A percentile compares a stretch with the other conserved stretches of the same genome.
Evolutionary conservation across 352 stramenopile genomes (phyloP).

Genomic region (Paralagenidium karlingii): DNA sequence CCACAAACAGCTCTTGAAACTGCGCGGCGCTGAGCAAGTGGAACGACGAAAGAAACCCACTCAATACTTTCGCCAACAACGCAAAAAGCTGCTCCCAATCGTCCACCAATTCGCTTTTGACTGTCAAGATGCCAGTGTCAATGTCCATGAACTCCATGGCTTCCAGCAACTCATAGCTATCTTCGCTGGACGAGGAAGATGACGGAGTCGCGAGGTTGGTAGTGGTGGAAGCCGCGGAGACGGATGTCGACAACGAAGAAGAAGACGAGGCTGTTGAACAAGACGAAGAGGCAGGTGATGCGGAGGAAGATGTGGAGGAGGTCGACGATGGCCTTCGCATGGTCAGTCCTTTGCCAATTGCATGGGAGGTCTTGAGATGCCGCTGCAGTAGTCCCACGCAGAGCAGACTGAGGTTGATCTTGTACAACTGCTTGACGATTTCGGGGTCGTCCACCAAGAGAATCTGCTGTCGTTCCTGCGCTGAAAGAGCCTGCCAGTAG

Average conservation of each 20-base stretch:
- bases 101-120: slow-evolving; percentile 77
- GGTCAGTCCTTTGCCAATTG: no score
- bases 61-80: slow-evolving; percentile 46
- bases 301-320: no score
- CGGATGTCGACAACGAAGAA: no score
- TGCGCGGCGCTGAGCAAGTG: slow-evolving; percentile 48
- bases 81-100: slow-evolving; percentile 44
- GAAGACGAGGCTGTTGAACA: no score
- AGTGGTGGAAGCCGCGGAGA: no score
- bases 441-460: slow-evolving; percentile 71
- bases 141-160: slow-evolving; percentile 86
- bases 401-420: slow-evolving; percentile 73
- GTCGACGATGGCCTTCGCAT: no score
- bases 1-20: slow-evolving; percentile 61
- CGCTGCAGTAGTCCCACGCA: slow-evolving; percentile 77
- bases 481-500: slow-evolving; percentile 58
- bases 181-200: slow-evolving; percentile 16
- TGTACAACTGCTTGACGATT: slow-evolving; percentile 79
- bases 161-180: slow-evolving; percentile 75
- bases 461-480: slow-evolving; percentile 54
- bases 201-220: slow-evolving; percentile 1
- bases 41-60: slow-evolving; percentile 42
- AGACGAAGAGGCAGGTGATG: no score
- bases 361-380: slow-evolving; percentile 54
- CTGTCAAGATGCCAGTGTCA: slow-evolving; percentile 66